Conservation (phyloP, 257 asterid species). For the Ilex asprella region DNA sequence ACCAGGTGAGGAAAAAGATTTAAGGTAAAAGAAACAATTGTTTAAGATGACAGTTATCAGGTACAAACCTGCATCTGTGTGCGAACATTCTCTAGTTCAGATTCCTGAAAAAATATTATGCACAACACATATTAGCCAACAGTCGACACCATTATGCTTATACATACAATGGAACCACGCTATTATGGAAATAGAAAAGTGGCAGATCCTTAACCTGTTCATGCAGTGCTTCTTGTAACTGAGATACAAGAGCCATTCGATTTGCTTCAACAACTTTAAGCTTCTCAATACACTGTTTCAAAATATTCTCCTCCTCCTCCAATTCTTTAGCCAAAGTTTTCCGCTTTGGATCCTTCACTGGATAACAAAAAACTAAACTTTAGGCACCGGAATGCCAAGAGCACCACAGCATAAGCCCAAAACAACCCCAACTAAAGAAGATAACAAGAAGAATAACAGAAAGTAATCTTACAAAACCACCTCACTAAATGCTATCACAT, state of each 20-base stretch:
- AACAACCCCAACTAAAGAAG: neutral
- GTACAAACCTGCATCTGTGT: conserved; percentile 73
- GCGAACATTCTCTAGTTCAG: conserved; percentile 82
- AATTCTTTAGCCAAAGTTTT: conserved; percentile 52
- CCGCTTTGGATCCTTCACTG: conserved; percentile 72
- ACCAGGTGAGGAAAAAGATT: no score
- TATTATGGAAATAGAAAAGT: neutral
- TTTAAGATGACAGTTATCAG: neutral
- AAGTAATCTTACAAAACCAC: no score
- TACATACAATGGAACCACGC: neutral
- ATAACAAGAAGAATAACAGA: no score
- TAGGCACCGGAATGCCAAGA: conserved; percentile 3
- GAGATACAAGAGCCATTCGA: conserved; percentile 61
- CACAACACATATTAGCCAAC: conserved; percentile 5
- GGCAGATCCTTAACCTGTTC: conserved; percentile 54
- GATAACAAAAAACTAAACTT: conserved; percentile 12
- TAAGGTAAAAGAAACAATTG: neutral
- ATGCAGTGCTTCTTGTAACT: conserved; percentile 58
- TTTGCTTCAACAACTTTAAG: conserved; percentile 69
- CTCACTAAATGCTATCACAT: no score
- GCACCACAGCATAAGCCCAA: conserved; percentile 9
- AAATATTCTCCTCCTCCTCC: conserved; percentile 62
- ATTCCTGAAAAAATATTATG: conserved; percentile 50
- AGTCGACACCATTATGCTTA: conserved; percentile 1
- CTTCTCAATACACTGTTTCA: conserved; percentile 60